Conservation (phyloP, 192 early-diverging fungal genomes). For the Coemansia sp. region DNA sequence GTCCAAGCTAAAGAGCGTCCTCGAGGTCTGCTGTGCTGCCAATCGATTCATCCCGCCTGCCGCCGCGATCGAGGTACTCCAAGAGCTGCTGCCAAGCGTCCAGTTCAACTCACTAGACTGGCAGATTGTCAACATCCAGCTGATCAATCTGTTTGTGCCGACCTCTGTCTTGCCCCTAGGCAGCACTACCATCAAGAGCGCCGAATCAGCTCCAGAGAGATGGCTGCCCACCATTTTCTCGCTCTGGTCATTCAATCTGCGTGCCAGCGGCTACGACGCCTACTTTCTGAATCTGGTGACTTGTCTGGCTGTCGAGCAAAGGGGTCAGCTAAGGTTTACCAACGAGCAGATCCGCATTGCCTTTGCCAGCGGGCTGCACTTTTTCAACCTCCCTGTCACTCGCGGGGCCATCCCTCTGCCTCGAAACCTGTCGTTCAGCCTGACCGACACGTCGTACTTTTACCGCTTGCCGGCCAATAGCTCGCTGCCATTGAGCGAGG, state of each 20-base stretch:
- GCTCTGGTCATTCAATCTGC: conserved; percentile 74
- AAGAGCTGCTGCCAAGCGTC: conserved; percentile 72
- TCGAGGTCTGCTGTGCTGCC: conserved; percentile 24
- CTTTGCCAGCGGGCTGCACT: conserved; percentile 51
- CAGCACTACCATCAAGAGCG: conserved; percentile 9
- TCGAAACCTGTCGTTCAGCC: conserved; percentile 9
- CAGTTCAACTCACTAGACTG: conserved; percentile 68
- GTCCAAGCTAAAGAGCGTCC: conserved; percentile 28
- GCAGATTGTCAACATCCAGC: conserved; percentile 57
- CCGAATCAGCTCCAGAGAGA: conserved; percentile 38
- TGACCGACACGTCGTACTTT: conserved; percentile 31
- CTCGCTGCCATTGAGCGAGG: conserved; percentile 38
- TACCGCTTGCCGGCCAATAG: conserved; percentile 38
- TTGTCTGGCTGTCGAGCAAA: conserved; percentile 59
- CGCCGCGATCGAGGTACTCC: conserved; percentile 70
- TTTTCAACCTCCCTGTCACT: conserved; percentile 41
- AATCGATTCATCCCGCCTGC: conserved; percentile 67
- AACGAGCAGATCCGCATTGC: conserved; percentile 47
- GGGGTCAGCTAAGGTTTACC: conserved; percentile 29
- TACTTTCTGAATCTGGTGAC: conserved; percentile 72
- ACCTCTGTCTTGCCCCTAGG: conserved; percentile 18
- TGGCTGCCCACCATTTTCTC: conserved; percentile 85
- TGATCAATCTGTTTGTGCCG: conserved; percentile 71
- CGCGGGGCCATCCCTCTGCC: conserved; percentile 21
- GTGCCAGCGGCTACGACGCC: conserved; percentile 60